These are phyloP conservation scores for Paraconiothyrium brasiliense DNA, from an alignment of 2,329 filamentous ascomycete genomes.

Conservation along the genomic window DNA sequence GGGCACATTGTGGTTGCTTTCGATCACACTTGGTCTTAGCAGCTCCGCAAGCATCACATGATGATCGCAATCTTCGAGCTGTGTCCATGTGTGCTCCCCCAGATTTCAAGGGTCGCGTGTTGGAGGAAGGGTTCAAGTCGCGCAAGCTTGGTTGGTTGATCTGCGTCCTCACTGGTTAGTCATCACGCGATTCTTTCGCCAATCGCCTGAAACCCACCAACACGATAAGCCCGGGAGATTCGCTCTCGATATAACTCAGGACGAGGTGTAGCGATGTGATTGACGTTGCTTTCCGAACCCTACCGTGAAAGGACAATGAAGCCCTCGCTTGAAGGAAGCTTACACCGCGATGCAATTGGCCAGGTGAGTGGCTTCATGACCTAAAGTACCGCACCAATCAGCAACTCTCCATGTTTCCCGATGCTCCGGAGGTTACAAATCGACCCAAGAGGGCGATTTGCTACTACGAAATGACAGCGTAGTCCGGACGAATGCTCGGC, in stretches of 20 bases:
- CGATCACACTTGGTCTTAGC: slow-evolving; percentile 21
- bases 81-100: background rate
- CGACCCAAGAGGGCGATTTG: background rate
- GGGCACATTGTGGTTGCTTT: slow-evolving; percentile 14
- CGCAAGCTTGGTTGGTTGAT: background rate
- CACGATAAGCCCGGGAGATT: background rate
- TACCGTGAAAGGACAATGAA: background rate
- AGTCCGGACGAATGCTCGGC: too few relatives aligned
- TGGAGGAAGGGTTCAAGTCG: slow-evolving; percentile 1
- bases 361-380: background rate
- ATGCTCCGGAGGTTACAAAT: background rate
- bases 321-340: slow-evolving; percentile 1
- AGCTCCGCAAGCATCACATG: slow-evolving; percentile 18
- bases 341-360: background rate
- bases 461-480: too few relatives aligned
- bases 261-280: background rate
- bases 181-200: background rate
- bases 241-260: background rate
- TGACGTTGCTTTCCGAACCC: background rate
- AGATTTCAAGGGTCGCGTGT: background rate
- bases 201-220: background rate
- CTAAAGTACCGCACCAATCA: background rate
- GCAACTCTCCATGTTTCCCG: background rate
- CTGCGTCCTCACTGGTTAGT: background rate
- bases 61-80: slow-evolving; percentile 13